Evolutionary conservation across 2,329 filamentous ascomycete species (phyloP), one percentile per base, ranked within the genome.

Genomic region (Claviceps africana): DNA sequence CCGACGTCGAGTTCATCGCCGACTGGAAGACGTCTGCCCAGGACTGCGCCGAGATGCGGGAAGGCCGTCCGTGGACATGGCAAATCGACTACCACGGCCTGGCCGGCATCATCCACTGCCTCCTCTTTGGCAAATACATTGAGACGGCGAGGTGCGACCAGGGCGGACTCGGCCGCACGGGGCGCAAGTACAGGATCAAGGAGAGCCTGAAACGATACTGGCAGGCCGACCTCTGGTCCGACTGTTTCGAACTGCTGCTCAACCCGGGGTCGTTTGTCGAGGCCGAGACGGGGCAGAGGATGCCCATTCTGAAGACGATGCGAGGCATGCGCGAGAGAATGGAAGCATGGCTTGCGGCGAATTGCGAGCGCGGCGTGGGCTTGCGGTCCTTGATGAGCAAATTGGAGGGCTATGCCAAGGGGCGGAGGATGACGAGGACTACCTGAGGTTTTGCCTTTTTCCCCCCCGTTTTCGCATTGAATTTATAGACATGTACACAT

Each of bases 81-180:
- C 93, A 98, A 66, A 88, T 96, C 58, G 93, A 98, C 71, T 94
- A 97, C 61, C 88, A 95, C 66, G 93, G 93, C 13, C 76, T 96
- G 0, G 93, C 93, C 0, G 89, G 88, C 4, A 86, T 88, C 25
- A 74, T 97, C 4, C 89, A 98, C 68, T 85, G 82, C 44, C 78
- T 98, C 60, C 78, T 98, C 3, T 98, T 96, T 64, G 91, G 93
- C 10, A 89, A 87, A 63, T 97, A 97, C 69, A 93, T 98, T 61
- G 88, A 95, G 64, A 94, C 88, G 0, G 70, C 77, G 50, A 75
- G 77, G 37, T 75, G 70, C 60, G 72, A 77, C 59, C 66, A 72
- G 30, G 76, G 75, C 17, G 76, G 75, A 1, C 68, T 83, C 2
- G 78, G 78, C n/a, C 74, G 74, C 3, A 72, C 67, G 8, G 78